phyloP scores from a whole-genome alignment of 2,329 filamentous ascomycete genomes.

The Ampelomyces quisqualis region DNA sequence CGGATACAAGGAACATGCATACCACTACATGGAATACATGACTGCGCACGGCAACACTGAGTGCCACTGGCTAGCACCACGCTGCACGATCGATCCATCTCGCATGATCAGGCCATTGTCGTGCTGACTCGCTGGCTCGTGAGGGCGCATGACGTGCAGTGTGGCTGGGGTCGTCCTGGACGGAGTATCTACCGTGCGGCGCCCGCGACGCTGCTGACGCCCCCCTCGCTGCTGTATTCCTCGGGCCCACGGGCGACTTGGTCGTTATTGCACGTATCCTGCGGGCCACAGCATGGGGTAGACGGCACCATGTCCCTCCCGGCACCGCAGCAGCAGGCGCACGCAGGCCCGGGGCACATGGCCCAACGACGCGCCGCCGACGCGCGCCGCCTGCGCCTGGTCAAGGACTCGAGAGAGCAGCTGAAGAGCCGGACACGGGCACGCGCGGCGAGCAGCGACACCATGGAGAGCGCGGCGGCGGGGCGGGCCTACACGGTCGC shows the following conservation, averaged over 20 bases:
- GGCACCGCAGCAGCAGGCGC: constrained; percentile 35
- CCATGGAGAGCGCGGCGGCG: constrained; percentile 31
- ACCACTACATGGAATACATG: too few species aligned
- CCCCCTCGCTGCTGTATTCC: constrained; percentile 10
- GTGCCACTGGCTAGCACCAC: too few species aligned
- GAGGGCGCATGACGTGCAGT: constrained; percentile 34
- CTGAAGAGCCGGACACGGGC: constrained; percentile 37
- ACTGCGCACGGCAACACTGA: too few species aligned
- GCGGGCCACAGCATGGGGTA: constrained; percentile 34
- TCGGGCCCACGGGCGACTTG: too few species aligned
- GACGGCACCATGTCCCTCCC: constrained; percentile 42
- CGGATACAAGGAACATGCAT: too few species aligned
- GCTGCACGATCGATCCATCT: too few species aligned
- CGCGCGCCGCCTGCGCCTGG: constrained; percentile 36
- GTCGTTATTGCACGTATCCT: too few species aligned
- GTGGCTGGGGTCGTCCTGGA: constrained; percentile 21
- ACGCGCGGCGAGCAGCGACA: constrained; percentile 36
- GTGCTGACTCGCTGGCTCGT: too few species aligned
- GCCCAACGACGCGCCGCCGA: constrained; percentile 34
- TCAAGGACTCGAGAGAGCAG: constrained; percentile 43
- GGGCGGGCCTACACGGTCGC: constrained; percentile 50
- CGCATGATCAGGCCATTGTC: too few species aligned
- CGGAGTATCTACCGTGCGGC: constrained; percentile 18
- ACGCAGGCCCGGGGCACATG: constrained; percentile 23
- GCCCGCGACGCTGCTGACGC: constrained; percentile 20